These are phyloP conservation scores for Boletus pseudopeckii DNA, from an alignment of 768 basidiomycete species.

Conservation along the genomic window DNA sequence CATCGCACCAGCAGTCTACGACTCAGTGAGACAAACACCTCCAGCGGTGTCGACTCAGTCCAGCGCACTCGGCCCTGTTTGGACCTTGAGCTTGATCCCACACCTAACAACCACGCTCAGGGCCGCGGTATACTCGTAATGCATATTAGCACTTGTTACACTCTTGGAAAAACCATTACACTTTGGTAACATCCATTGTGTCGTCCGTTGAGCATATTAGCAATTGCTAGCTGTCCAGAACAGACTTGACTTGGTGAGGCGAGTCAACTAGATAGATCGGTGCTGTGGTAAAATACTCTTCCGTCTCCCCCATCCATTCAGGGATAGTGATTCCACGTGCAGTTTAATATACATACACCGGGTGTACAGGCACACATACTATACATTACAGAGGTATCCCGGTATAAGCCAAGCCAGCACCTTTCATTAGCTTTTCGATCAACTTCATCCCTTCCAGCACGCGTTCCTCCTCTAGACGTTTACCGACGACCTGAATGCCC, in stretches of 20 bases:
- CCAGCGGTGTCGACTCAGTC: no score
- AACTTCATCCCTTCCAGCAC: slow-evolving; percentile 45
- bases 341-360: background rate
- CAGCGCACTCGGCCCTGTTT: no score
- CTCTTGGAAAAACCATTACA: no score
- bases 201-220: no score
- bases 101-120: no score
- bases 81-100: no score
- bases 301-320: background rate
- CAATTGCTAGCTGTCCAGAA: background rate
- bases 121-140: no score
- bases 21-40: no score
- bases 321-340: background rate
- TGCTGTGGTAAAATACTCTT: background rate
- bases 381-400: slow-evolving; percentile 20
- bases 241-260: background rate
- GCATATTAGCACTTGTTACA: no score
- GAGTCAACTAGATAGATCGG: background rate
- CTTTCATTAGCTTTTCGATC: slow-evolving; percentile 30
- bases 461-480: slow-evolving; percentile 45
- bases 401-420: slow-evolving; percentile 22
- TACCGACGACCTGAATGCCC: slow-evolving; percentile 42
- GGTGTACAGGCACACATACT: background rate
- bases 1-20: no score
- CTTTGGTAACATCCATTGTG: no score